These are phyloP conservation scores for Boletus insuetus DNA, from an alignment of 768 basidiomycete species.

Conservation along the genomic window DNA sequence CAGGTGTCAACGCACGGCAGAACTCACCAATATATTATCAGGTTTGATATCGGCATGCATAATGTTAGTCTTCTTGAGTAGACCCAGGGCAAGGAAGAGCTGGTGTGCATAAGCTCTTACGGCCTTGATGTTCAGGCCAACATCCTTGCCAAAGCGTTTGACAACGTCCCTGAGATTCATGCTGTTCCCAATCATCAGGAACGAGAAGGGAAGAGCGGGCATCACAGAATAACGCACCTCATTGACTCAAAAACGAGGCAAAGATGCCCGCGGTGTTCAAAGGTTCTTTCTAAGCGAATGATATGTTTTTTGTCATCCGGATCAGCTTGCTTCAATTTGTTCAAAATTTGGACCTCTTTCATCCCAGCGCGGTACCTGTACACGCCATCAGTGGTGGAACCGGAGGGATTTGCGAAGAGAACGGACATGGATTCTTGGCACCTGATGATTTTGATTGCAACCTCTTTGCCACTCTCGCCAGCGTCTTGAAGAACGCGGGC, in stretches of 20 bases:
- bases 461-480: slow-evolving; percentile 61
- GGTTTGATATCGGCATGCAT: slow-evolving; percentile 99
- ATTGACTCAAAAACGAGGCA: slow-evolving; percentile 95
- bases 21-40: slow-evolving; percentile 88
- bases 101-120: slow-evolving; percentile 99
- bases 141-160: slow-evolving; percentile 97
- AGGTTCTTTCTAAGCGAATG: slow-evolving; percentile 88
- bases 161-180: slow-evolving; percentile 99
- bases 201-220: slow-evolving; percentile 3
- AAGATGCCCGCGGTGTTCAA: slow-evolving; percentile 95
- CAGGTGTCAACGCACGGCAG: slow-evolving; percentile 7
- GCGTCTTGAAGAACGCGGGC: slow-evolving; percentile 76
- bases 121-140: slow-evolving; percentile 92
- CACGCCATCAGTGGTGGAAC: slow-evolving; percentile 3
- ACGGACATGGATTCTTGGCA: slow-evolving; percentile 95
- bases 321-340: slow-evolving; percentile 84
- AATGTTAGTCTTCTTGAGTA: slow-evolving; percentile 85
- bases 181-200: slow-evolving; percentile 39
- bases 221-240: slow-evolving; percentile 51
- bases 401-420: slow-evolving; percentile 2
- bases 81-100: slow-evolving; percentile 82
- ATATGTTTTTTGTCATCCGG: slow-evolving; percentile 97
- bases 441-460: slow-evolving; percentile 96
- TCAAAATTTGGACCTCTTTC: slow-evolving; percentile 88
- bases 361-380: slow-evolving; percentile 89